phyloP scores from a whole-genome alignment of 164 flowering plant genomes.

The Stephania japonica region DNA sequence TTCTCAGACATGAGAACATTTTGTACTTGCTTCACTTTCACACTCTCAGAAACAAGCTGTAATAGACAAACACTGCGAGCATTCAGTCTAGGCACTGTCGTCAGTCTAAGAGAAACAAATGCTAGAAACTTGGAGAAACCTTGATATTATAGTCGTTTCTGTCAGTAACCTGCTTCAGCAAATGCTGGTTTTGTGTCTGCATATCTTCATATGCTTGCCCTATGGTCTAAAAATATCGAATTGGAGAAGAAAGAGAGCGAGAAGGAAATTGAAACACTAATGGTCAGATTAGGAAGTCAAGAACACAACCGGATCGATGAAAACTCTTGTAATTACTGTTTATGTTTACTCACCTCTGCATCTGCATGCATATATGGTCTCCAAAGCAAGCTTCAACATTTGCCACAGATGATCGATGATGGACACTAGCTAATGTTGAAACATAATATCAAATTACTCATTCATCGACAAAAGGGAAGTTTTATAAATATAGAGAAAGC shows the following conservation, averaged over 20 bases:
- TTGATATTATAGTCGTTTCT: conserved; percentile 85
- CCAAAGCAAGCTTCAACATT: too few species aligned
- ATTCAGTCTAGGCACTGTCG: conserved; percentile 14
- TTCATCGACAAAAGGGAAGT: too few species aligned
- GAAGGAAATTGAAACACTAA: not conserved
- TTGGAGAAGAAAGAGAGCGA: not conserved
- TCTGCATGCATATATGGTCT: too few species aligned
- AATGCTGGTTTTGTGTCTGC: conserved; percentile 80
- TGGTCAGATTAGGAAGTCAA: not conserved
- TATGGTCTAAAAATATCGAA: conserved; percentile 46
- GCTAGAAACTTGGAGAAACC: conserved; percentile 30
- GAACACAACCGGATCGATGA: too few species aligned
- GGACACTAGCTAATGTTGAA: too few species aligned
- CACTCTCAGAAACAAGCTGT: conserved; percentile 95
- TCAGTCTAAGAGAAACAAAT: not conserved
- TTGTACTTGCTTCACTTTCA: conserved; percentile 74
- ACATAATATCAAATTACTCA: too few species aligned
- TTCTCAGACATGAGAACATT: conserved; percentile 62
- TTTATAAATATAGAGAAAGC: too few species aligned
- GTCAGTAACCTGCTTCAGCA: conserved; percentile 65
- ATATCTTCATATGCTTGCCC: conserved; percentile 96
- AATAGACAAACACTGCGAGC: conserved; percentile 9
- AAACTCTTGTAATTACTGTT: too few species aligned
- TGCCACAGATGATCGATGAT: too few species aligned
- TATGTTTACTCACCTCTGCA: too few species aligned